Percentiles rank a stretch among this genome's conserved stretches.
Evolutionary conservation across 2,329 filamentous ascomycete genomes (phyloP).

Genomic region (Pseudocercospora vitis): DNA sequence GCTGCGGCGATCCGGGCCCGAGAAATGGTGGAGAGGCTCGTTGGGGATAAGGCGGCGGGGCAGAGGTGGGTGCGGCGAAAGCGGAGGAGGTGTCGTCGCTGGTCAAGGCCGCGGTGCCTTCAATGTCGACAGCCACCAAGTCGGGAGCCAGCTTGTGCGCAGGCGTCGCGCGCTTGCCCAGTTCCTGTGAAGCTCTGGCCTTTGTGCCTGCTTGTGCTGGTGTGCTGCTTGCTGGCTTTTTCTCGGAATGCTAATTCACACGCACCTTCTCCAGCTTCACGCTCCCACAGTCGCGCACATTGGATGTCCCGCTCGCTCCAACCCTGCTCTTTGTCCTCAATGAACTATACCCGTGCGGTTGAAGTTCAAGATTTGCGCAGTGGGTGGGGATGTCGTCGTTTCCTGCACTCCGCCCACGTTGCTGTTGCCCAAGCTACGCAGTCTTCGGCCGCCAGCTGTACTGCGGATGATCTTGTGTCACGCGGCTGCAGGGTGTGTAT

Average conservation of each 20-base stretch:
- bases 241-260: background rate
- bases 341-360: too few species aligned
- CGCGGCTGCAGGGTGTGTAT: background rate
- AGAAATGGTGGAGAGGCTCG: background rate
- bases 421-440: background rate
- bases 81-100: conserved; percentile 19
- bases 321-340: too few species aligned
- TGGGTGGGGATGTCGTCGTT: too few species aligned
- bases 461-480: background rate
- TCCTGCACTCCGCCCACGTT: background rate
- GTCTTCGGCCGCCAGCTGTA: background rate
- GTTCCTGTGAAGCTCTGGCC: background rate
- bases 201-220: background rate
- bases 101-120: conserved; percentile 11
- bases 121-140: conserved; percentile 13
- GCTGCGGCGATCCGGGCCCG: background rate
- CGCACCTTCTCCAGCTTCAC: too few species aligned
- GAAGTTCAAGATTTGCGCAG: too few species aligned
- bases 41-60: background rate
- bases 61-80: too few species aligned
- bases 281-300: too few species aligned
- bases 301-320: too few species aligned
- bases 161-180: background rate
- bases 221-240: too few species aligned
- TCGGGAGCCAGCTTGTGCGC: conserved; percentile 8